These are phyloP conservation scores for Onygenales sp. DNA, from an alignment of 2,329 filamentous ascomycete species.

Conservation along the genomic window DNA sequence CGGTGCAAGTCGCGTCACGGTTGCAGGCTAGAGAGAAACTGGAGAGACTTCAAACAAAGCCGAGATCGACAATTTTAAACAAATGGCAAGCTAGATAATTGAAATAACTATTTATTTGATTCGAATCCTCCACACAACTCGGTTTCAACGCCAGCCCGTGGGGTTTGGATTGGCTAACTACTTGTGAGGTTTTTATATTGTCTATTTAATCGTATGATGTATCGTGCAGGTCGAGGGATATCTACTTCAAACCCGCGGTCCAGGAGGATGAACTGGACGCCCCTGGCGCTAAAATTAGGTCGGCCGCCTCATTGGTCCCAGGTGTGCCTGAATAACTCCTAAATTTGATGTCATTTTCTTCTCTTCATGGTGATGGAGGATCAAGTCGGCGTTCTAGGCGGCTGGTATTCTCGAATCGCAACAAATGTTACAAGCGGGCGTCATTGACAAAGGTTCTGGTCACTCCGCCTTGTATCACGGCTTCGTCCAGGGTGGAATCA, in stretches of 20 bases:
- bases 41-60: not conserved
- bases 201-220: too few relatives aligned
- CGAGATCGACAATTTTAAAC: not conserved
- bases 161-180: too few relatives aligned
- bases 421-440: not conserved
- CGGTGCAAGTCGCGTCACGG: constrained; percentile 1
- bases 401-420: not conserved
- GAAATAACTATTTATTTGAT: not conserved
- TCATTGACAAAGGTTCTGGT: not conserved
- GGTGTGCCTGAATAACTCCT: too few relatives aligned
- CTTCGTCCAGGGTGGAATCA: constrained; percentile 1
- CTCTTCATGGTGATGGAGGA: too few relatives aligned
- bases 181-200: too few relatives aligned
- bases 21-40: not conserved
- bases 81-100: too few relatives aligned
- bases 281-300: too few relatives aligned
- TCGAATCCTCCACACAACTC: not conserved
- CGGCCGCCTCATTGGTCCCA: too few relatives aligned
- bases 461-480: not conserved
- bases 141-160: not conserved
- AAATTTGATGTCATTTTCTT: too few relatives aligned
- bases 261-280: too few relatives aligned
- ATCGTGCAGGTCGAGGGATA: too few relatives aligned
- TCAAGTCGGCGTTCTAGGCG: not conserved
- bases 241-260: too few relatives aligned